Evolutionary conservation across 2,329 filamentous ascomycete genomes (phyloP), one percentile per base, ranked within the genome.

Genomic region (Venturia oleaginea): DNA sequence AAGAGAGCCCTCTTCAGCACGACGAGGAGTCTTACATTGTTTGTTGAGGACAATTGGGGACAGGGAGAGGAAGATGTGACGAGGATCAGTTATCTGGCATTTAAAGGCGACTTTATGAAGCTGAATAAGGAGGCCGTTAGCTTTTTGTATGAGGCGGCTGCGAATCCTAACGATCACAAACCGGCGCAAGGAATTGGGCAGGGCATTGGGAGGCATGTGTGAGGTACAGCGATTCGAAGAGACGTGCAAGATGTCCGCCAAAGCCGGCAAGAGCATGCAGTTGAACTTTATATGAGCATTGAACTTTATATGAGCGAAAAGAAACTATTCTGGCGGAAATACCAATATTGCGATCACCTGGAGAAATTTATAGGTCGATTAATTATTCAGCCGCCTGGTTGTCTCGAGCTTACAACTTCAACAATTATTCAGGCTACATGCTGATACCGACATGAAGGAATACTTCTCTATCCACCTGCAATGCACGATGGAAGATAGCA

Each of bases 51-150:
- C 74, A 99, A 97, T 73, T 96, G 93, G 69, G 83, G 85, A 59
- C 71, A 73, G 13, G 91, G 86, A 0, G 89, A 91, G 17, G 90
- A 92, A 72, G 90, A 95, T 64, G 86, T 88, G 64, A 93, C 90
- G 55, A 83, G 86, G 60, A 75, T 97, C 1, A 86, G 82, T 67
- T 99, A 97, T 77, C 68, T 97, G 65, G 94, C 90, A 0, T 97
- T 99, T 80, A 92, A 91, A 77, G 94, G 94, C 30, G 91, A 96
- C 76, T 97, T 91, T 82, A 94, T 94, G 84, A 86, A 87, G 73
- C 76, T 96, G 71, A 94, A 88, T 59, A 83, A 88, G 64, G 91
- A 93, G 73, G 92, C 94, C 0, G 80, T 89, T 7, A 91, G 89
- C 69, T 93, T 97, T 70, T 71, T 96, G 66, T 99, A 97, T 76